A percentile compares a stretch with the other conserved stretches of the same genome.
These are phyloP conservation scores for Alternaria alternata DNA, from an alignment of 2,329 filamentous ascomycete species.

Conservation along the genomic window DNA sequence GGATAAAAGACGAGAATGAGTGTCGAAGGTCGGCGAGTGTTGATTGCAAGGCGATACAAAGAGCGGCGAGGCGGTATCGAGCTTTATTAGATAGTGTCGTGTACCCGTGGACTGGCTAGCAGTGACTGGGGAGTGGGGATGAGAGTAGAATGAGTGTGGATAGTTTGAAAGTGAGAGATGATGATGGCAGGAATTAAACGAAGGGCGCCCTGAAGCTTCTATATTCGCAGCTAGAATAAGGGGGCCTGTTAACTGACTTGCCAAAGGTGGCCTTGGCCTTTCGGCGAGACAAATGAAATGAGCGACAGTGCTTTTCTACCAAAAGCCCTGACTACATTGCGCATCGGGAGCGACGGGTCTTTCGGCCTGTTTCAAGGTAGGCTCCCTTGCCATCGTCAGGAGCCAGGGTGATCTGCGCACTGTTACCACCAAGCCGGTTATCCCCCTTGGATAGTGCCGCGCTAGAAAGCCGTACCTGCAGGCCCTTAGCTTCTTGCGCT, in stretches of 20 bases:
- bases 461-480: constrained; percentile 34
- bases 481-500: constrained; percentile 5
- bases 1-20: constrained; percentile 24
- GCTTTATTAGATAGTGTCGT: constrained; percentile 40
- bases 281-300: constrained; percentile 52
- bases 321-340: constrained; percentile 50
- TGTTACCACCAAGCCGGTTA: constrained; percentile 35
- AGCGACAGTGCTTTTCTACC: constrained; percentile 47
- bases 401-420: constrained; percentile 42
- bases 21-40: constrained; percentile 27
- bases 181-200: constrained; percentile 28
- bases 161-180: constrained; percentile 35
- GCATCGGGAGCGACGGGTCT: constrained; percentile 50
- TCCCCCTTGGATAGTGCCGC: constrained; percentile 23
- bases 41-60: constrained; percentile 14
- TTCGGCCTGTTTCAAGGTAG: constrained; percentile 49
- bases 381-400: constrained; percentile 38
- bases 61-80: constrained; percentile 19
- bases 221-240: constrained; percentile 41
- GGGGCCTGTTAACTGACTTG: constrained; percentile 41
- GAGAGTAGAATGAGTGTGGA: constrained; percentile 33
- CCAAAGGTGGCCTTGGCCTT: constrained; percentile 45
- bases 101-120: constrained; percentile 42
- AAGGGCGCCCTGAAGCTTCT: constrained; percentile 43
- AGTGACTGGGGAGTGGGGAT: constrained; percentile 31